Percentiles rank a stretch among this genome's conserved stretches.
These are phyloP conservation scores for Acanthamoeba sp. DNA, from an alignment of 208 protist species.

Conservation along the genomic window DNA sequence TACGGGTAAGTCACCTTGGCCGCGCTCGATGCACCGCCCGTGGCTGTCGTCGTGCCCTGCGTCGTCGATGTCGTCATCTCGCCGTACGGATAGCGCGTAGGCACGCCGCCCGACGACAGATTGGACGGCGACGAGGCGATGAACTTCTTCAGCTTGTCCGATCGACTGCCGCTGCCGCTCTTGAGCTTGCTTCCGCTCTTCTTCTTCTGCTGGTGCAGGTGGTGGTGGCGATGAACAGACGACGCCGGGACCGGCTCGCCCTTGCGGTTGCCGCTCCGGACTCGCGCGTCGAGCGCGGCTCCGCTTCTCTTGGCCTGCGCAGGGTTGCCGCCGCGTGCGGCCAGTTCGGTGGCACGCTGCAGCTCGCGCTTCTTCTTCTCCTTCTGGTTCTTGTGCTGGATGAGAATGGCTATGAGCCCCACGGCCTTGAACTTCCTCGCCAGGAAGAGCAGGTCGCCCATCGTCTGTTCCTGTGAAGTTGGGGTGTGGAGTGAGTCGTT, in stretches of 20 bases:
- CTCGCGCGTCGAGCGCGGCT: not conserved
- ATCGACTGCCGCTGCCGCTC: not conserved
- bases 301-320: too few relatives aligned
- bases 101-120: not conserved
- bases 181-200: conserved; percentile 19
- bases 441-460: conserved; percentile 15
- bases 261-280: too few relatives aligned
- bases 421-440: conserved; percentile 63
- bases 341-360: not conserved
- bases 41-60: not conserved
- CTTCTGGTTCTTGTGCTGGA: conserved; percentile 68
- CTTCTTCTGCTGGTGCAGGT: not conserved
- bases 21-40: not conserved
- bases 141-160: conserved; percentile 26
- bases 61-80: not conserved
- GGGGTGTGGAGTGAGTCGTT: too few relatives aligned
- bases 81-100: conserved; percentile 25
- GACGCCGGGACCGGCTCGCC: too few relatives aligned
- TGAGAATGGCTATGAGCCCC: conserved; percentile 23
- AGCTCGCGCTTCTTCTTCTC: conserved; percentile 26
- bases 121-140: conserved; percentile 51
- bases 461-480: not conserved
- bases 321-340: not conserved
- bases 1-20: conserved; percentile 21
- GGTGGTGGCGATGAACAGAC: not conserved